These are phyloP conservation scores for Cytospora paraplurivora DNA, from an alignment of 2,329 filamentous ascomycete species.

Conservation along the genomic window DNA sequence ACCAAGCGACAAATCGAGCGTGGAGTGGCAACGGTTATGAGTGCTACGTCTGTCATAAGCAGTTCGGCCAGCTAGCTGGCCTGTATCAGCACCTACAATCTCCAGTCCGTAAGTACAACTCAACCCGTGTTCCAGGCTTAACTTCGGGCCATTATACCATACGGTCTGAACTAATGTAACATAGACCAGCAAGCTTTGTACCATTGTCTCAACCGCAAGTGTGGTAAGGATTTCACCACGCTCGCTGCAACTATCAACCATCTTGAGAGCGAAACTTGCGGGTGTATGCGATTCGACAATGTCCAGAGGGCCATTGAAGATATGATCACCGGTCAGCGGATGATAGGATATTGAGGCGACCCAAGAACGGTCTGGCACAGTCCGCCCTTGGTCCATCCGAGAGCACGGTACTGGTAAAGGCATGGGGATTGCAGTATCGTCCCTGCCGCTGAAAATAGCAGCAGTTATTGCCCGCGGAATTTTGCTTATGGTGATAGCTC, in stretches of 20 bases:
- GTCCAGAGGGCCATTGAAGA: slow-evolving; percentile 37
- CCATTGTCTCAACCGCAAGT: slow-evolving; percentile 43
- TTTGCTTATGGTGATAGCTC: neutral
- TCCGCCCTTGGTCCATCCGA: neutral
- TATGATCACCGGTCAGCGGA: slow-evolving; percentile 17
- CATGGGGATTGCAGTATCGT: neutral
- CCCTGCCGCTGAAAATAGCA: neutral
- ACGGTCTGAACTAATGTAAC: slow-evolving; percentile 36
- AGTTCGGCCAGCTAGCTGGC: slow-evolving; percentile 39
- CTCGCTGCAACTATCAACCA: slow-evolving; percentile 46
- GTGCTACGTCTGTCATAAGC: slow-evolving; percentile 56
- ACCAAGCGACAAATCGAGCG: slow-evolving; percentile 43
- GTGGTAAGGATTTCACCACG: slow-evolving; percentile 42
- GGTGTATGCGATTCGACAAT: slow-evolving; percentile 41
- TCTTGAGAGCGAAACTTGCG: slow-evolving; percentile 47
- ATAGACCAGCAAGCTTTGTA: slow-evolving; percentile 44
- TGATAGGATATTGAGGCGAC: neutral
- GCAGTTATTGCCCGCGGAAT: neutral
- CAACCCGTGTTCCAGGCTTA: neutral
- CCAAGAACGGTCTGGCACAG: neutral
- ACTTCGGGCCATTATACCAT: neutral
- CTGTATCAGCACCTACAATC: slow-evolving; percentile 60
- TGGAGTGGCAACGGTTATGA: slow-evolving; percentile 50
- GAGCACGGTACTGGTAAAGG: neutral
- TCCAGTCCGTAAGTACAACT: slow-evolving; percentile 47